A percentile compares a stretch with the other conserved stretches of the same genome.
Evolutionary conservation across 345 rosid genomes (phyloP).

Genomic region (Brassica carinata): DNA sequence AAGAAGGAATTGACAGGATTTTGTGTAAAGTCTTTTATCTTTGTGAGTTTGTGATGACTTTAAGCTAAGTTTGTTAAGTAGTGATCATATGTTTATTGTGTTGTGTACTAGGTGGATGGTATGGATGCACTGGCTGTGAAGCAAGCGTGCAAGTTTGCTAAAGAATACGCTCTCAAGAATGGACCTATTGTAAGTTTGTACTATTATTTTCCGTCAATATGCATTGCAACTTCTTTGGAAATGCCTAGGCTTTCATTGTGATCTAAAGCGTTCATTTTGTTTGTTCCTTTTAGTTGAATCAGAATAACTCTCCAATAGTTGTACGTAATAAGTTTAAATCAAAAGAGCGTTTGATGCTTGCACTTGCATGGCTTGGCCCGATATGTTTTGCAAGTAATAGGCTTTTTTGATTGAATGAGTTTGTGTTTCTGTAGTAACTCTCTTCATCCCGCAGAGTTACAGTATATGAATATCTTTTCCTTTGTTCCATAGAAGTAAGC

Average conservation of each 20-base stretch:
- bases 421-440: too few relatives aligned
- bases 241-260: not conserved
- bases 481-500: too few relatives aligned
- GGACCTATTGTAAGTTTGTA: constrained; percentile 79
- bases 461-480: too few relatives aligned
- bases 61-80: not conserved
- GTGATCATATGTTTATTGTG: not conserved
- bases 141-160: constrained; percentile 88
- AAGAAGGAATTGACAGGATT: too few relatives aligned
- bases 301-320: not conserved
- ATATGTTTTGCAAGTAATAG: too few relatives aligned
- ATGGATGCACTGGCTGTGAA: constrained; percentile 95
- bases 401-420: too few relatives aligned
- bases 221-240: not conserved
- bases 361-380: too few relatives aligned
- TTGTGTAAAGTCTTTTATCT: too few relatives aligned
- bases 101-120: constrained; percentile 70
- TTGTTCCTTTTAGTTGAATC: not conserved
- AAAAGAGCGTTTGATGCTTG: too few relatives aligned
- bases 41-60: not conserved
- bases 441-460: too few relatives aligned
- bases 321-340: too few relatives aligned
- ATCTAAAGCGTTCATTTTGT: not conserved
- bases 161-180: constrained; percentile 80
- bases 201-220: not conserved